Conservation (phyloP, 768 basidiomycete genomes). For the Rhodotorula babjevae region DNA sequence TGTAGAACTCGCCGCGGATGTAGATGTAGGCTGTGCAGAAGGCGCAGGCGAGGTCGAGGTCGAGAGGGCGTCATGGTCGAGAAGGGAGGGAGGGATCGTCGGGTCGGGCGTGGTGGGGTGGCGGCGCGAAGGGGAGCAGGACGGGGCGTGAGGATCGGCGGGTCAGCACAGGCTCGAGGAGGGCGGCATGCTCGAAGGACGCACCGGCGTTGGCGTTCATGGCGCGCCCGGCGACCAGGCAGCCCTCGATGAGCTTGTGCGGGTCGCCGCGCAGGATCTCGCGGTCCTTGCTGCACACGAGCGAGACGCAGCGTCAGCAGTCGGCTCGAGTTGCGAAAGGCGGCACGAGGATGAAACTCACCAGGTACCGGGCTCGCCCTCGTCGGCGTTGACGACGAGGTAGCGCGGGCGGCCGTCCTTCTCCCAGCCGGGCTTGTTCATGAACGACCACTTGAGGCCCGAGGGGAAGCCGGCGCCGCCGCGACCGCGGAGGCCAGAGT, state of each 20-base stretch:
- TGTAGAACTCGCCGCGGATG: slow-evolving; percentile 95
- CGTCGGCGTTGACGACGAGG: slow-evolving; percentile 95
- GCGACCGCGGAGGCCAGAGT: slow-evolving; percentile 88
- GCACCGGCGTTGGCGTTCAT: slow-evolving; percentile 87
- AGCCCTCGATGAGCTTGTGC: slow-evolving; percentile 96
- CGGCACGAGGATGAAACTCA: neutral
- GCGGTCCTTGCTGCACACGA: slow-evolving; percentile 67
- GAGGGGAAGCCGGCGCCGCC: slow-evolving; percentile 96
- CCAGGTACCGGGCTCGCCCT: slow-evolving; percentile 96
- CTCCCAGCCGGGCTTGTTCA: slow-evolving; percentile 99
- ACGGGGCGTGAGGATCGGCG: neutral
- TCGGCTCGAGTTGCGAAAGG: neutral
- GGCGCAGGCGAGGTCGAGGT: neutral
- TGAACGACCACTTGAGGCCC: slow-evolving; percentile 90
- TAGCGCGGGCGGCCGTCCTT: slow-evolving; percentile 85
- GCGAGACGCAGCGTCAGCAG: neutral
- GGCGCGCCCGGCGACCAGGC: slow-evolving; percentile 87
- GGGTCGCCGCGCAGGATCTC: slow-evolving; percentile 97
- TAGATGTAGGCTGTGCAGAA: slow-evolving; percentile 80
- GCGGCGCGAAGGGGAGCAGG: neutral
- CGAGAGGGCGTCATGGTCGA: too few relatives aligned
- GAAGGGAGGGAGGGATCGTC: neutral
- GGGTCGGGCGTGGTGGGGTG: neutral
- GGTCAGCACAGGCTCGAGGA: too few relatives aligned
- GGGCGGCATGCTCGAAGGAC: neutral